These are phyloP conservation scores for Termitomyces sp. DNA, from an alignment of 768 basidiomycete species.

Conservation along the genomic window DNA sequence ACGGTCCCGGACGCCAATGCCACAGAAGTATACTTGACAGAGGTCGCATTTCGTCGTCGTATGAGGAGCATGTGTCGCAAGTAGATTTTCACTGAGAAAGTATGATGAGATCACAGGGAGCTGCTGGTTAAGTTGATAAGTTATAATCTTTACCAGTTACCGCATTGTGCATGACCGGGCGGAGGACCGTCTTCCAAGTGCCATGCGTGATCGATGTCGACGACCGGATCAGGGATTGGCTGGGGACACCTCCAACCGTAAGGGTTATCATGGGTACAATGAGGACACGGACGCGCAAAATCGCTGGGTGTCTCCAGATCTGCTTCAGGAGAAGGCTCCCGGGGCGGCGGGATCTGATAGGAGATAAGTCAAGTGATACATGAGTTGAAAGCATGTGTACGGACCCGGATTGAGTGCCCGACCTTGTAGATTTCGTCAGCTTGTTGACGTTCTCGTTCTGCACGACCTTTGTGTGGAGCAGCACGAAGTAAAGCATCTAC, in stretches of 20 bases:
- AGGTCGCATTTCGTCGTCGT: slow-evolving; percentile 80
- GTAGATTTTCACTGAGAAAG: slow-evolving; percentile 58
- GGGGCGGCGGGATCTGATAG: slow-evolving; percentile 67
- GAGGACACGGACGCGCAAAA: slow-evolving; percentile 74
- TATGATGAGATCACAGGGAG: neutral
- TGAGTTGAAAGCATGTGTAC: slow-evolving; percentile 5
- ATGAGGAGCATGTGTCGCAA: slow-evolving; percentile 62
- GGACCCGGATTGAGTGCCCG: slow-evolving; percentile 59
- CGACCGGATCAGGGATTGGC: slow-evolving; percentile 68
- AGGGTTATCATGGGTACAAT: slow-evolving; percentile 63
- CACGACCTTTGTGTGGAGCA: slow-evolving; percentile 62
- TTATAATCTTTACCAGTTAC: slow-evolving; percentile 55
- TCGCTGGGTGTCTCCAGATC: slow-evolving; percentile 60
- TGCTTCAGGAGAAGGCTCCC: slow-evolving; percentile 74
- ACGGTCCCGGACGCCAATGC: slow-evolving; percentile 69
- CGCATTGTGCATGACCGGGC: slow-evolving; percentile 76
- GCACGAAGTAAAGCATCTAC: slow-evolving; percentile 68
- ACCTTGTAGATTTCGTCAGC: slow-evolving; percentile 76
- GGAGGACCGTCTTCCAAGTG: slow-evolving; percentile 72
- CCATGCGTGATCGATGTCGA: slow-evolving; percentile 72
- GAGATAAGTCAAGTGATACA: slow-evolving; percentile 8
- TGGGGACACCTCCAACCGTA: slow-evolving; percentile 81
- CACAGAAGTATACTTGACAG: slow-evolving; percentile 80
- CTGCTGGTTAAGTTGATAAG: neutral
- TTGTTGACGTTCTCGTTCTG: slow-evolving; percentile 68